Base-by-base conservation (phyloP, 2,329 filamentous ascomycete species). In the Clonostachys chloroleuca region DNA sequence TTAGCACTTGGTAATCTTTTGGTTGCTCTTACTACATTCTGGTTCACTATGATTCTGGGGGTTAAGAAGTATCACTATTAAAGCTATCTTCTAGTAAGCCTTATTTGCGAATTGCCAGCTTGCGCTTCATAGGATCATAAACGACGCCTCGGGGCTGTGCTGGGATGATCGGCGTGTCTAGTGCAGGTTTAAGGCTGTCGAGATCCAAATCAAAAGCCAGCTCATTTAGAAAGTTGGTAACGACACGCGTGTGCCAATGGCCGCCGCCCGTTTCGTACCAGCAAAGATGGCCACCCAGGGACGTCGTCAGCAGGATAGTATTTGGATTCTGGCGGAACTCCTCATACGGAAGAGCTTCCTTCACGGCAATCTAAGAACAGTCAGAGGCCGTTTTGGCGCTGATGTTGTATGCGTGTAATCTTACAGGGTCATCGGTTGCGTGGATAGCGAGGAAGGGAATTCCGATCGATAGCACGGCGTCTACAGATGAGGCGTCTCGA, bases 301-400 rank as follows among this genome's bases (percentile, higher is more conserved):
- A 88, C 0, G 92, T 97, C 3, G 88, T 90, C 59, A 89, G 84
- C 57, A 97, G 79, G 8, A 97, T 81, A 0, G 87, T 85, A 60
- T 94, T 95, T 1, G 92, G 92, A 49, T 92, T 99, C 55, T 84
- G 78, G 51, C 80, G 75, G 53, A 96, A 85, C 65, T 99, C 94
- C 53, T 86, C 74, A 52, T 85, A 92, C 0, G 94, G 94, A 34
- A 96, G 77, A 2, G 84, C 89, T 59, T 89, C 82, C 35, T 84
- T 75, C 8, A 82, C 77, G 9, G 89, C 89, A 61, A 99, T 95
- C 82, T 90, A 17, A 30, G 18, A 30, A 30, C 10, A 3, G 41
- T 10, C 8, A 18, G 4, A 2, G 9, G 2, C 3, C 24, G 2
- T 1, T 1, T 30, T 3, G 8, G 8, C 10, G 24, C 9, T 10